Evolutionary conservation across 805 yeast genomes (phyloP), one percentile per base, ranked within the genome.

Genomic region (Ogataea naganishii): DNA sequence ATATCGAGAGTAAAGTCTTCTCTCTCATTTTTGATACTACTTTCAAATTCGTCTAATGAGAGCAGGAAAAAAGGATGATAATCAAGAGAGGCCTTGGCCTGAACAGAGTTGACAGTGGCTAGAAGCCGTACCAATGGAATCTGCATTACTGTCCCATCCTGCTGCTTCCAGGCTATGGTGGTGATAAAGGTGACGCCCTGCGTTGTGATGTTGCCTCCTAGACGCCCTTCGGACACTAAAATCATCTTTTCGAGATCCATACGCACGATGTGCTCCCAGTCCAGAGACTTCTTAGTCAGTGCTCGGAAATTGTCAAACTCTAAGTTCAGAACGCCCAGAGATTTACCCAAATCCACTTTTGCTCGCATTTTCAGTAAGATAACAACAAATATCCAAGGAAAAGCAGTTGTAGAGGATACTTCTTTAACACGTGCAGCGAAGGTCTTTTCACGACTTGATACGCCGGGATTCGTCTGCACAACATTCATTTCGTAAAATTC

Each of bases 11-110:
- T 53, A 14, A 62, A 47, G 17, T 61, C 62, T 27, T 69, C 78
- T 40, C 74, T 71, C 43, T 80, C 83, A 49, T 89, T 92, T 49
- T 68, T 77, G 13, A 85, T 59, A 16, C 72, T 73, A 11, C 80
- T 53, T 9, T 65, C 56, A 16, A 74, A 56, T 1, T 58, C 56
- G 6, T 60, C 53, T 14, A 80, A 50, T 11, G 65, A 63, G 3
- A 75, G 71, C 26, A 89, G 69, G 20, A 83, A 68, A 50, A 92
- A 86, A 12, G 83, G 72, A 47, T 89, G 96, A 49, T 75, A 85
- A 49, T 92, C 97, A 43, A 89, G 75, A 0, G 86, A 75, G 4
- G 77, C 57, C 44, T 80, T 80, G 3, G 71, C 43, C 17, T 75
- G 73, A 14, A 83, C 42, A 4, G 63, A 56, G 2, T 61, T 73